These are phyloP conservation scores for Neurospora crassa DNA, from an alignment of 2,329 filamentous ascomycete species.

Conservation along the genomic window DNA sequence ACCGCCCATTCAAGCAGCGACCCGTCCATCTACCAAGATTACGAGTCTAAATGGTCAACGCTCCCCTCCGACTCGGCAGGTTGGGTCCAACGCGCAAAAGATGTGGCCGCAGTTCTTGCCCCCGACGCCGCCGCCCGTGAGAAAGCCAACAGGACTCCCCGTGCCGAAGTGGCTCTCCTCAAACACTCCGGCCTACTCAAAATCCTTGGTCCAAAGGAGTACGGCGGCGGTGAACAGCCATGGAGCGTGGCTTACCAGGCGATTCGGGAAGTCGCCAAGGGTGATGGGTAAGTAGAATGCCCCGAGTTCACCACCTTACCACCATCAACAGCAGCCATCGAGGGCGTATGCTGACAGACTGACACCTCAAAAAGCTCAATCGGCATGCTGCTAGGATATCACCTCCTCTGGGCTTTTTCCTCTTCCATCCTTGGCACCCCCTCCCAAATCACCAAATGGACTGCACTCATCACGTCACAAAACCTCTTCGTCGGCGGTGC, in stretches of 20 bases:
- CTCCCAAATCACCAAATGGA: slow-evolving; percentile 47
- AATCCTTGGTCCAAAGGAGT: slow-evolving; percentile 28
- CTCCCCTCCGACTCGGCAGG: slow-evolving; percentile 22
- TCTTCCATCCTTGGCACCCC: slow-evolving; percentile 50
- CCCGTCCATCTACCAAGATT: slow-evolving; percentile 28
- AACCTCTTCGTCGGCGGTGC: slow-evolving; percentile 59
- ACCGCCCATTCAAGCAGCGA: slow-evolving; percentile 20
- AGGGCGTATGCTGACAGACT: not conserved
- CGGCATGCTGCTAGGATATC: slow-evolving; percentile 57
- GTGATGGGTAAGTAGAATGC: slow-evolving; percentile 39
- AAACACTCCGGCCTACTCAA: slow-evolving; percentile 32
- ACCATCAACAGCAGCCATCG: not conserved
- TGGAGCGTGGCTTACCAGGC: slow-evolving; percentile 45
- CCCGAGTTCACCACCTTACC: not conserved
- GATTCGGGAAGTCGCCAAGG: slow-evolving; percentile 54
- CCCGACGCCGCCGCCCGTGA: slow-evolving; percentile 27
- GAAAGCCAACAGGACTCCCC: slow-evolving; percentile 29
- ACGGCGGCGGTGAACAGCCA: slow-evolving; percentile 33
- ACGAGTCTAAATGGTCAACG: slow-evolving; percentile 25
- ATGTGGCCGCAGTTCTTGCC: slow-evolving; percentile 27
- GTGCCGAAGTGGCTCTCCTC: slow-evolving; percentile 29
- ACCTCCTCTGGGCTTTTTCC: slow-evolving; percentile 53
- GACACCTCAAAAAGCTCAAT: slow-evolving; percentile 33
- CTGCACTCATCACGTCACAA: slow-evolving; percentile 49
- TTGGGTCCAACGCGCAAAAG: slow-evolving; percentile 30